Base-by-base conservation (phyloP, 257 asterid genomes). In the Solanum sejunctum region DNA sequence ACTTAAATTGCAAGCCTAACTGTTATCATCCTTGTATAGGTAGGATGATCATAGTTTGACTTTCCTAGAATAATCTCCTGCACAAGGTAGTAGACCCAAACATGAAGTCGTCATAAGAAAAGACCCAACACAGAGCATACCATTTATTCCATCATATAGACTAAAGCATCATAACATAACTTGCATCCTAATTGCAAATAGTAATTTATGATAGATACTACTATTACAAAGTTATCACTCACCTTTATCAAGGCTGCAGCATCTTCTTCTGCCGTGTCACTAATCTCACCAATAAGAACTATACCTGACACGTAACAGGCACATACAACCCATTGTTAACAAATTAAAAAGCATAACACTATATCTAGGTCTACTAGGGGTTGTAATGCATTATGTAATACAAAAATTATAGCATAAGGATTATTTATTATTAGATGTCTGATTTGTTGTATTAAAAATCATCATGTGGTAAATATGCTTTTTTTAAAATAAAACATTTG, bases 211-310 rank as follows among this genome's bases (percentile, higher is more conserved):
- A 75, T 75, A 23, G 60, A 75, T 23, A 75, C 23, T 72, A 72
- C 32, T 20, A 72, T 43, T 47, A 26, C 23, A 61, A 16, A 32
- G 47, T 45, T 75, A 75, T 12, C 54, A 51, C 85, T 87, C 75
- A 96, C 99, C 98, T 94, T 96, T 89, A 96, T 93, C 70, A 96
- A 94, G 82, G 98, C 95, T 1, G 98, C 98, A 83, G 97, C 99
- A 84, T 96, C 99, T 89, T 96, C 99, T 91, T 96, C 99, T 39
- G 98, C 98, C n/a, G 98, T 94, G 87, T 98, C 99, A 84, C 99
- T 98, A 23, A 96, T 96, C 93, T 96, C 99, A 83, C 99, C 99
- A 73, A 96, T 96, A 61, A 96, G 97, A 88, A 96, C 82, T 69
- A 96, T 93, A 86, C 99, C 99, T 96, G 88, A 90, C 84, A 87